Conservation (phyloP, 306 rosid species). For the Castanea mollissima region DNA sequence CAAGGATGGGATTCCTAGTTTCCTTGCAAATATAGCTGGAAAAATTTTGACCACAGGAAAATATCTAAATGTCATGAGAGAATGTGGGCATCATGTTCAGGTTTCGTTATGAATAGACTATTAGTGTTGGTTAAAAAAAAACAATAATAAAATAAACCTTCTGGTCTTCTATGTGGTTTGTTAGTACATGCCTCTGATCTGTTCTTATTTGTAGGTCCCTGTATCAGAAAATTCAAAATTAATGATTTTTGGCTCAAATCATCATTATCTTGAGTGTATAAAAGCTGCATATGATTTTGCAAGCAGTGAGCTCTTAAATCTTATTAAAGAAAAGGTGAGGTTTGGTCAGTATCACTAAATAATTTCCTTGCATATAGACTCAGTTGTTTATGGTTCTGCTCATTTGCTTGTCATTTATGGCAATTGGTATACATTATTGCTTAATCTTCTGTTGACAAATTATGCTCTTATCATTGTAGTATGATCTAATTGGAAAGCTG, state of each 20-base stretch:
- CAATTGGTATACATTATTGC: neutral
- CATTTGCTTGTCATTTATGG: neutral
- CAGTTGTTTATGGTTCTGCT: slow-evolving; percentile 18
- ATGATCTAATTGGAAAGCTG: slow-evolving; percentile 85
- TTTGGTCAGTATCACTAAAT: slow-evolving; percentile 14
- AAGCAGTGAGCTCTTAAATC: slow-evolving; percentile 89
- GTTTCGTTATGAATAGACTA: slow-evolving; percentile 35
- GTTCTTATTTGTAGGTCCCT: slow-evolving; percentile 60
- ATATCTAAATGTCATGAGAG: slow-evolving; percentile 97
- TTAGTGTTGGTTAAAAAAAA: neutral
- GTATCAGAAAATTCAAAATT: slow-evolving; percentile 82
- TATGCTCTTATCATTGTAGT: slow-evolving; percentile 46
- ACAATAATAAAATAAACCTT: neutral
- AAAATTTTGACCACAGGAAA: slow-evolving; percentile 97
- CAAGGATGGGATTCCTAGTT: slow-evolving; percentile 97
- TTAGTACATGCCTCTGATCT: slow-evolving; percentile 22
- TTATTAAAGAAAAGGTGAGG: slow-evolving; percentile 85
- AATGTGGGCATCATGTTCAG: slow-evolving; percentile 98
- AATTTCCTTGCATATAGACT: slow-evolving; percentile 4
- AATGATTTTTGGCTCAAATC: slow-evolving; percentile 82
- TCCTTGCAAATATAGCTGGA: slow-evolving; percentile 74
- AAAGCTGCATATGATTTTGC: slow-evolving; percentile 93
- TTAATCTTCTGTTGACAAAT: slow-evolving; percentile 24
- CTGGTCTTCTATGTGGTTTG: neutral
- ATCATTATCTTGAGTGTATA: slow-evolving; percentile 91